Conservation (phyloP, 306 rosid species). For the cucumber (Cucumis sativus) region Cucumber_9930_V3 NC_026658.2:26198001-26198500, state of each 20-base stretch:
- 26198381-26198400: constrained; percentile 95
- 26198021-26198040: constrained; percentile 77
- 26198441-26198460: constrained; percentile 22
- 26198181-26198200: not conserved
- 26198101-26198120: not conserved
- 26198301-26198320: not conserved
- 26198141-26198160: not conserved
- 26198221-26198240: not conserved
- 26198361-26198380: not conserved
- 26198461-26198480: constrained; percentile 39
- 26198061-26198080: not conserved
- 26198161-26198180: not conserved
- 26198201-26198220: not conserved
- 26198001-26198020: constrained; percentile 93
- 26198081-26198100: not conserved
- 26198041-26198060: constrained; percentile 12
- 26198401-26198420: constrained; percentile 82
- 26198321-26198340: not conserved
- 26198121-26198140: not conserved
- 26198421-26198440: constrained; percentile 18
- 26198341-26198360: not conserved
- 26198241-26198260: not conserved
- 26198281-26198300: not conserved
- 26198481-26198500: constrained; percentile 34
- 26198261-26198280: not conserved